Base-by-base conservation (phyloP, 805 yeast genomes). In the Candida bentonensis region DNA sequence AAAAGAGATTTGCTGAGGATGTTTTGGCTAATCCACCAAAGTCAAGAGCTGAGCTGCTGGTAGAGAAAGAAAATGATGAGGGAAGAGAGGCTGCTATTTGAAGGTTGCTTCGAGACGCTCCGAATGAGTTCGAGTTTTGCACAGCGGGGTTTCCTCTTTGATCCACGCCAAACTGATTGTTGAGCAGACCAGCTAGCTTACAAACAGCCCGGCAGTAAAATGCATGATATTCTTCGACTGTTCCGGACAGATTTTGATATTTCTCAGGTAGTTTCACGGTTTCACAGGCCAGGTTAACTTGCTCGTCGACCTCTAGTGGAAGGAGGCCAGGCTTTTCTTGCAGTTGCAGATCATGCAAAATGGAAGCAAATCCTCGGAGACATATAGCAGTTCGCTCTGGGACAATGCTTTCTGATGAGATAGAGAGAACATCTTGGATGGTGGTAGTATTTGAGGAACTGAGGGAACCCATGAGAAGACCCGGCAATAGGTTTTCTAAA, bases 351-450 rank as follows among this genome's bases (percentile, higher is more conserved):
- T 84, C 94, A 45, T 74, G 70, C 27, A 88, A 63, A 41, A 86
- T 74, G n/a, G 77, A 70, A 42, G 79, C 68, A 55, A 84, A 89
- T 2, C 95, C 70, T 46, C 75, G 74, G 15, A 85, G 70, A 1
- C 82, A 79, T 3, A 92, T 60, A 0, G 80, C 71, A 46, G 85
- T 61, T 47, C 78, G 76, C 55, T 88, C 97, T 21, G 84, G 80
- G 1, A 73, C 68, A 1, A 80, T 54, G 39, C 68, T 70, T 42
- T 89, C 96, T 34, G 81, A 55, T 1, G 61, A 44, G 3, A 63
- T 49, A 3, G 66, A 63, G 1, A 64, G 47, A 7, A 46, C 50
- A 0, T 82, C 80, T 53, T 72, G 76, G 53, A 44, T 26, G 26
- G 46, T 27, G 5, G 47, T 15, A 5, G 36, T n/a, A 9, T 9